Percentiles rank a stretch among this genome's conserved stretches.
phyloP scores from a whole-genome alignment of 192 early-diverging fungal species.

The Podila clonocystis region DNA sequence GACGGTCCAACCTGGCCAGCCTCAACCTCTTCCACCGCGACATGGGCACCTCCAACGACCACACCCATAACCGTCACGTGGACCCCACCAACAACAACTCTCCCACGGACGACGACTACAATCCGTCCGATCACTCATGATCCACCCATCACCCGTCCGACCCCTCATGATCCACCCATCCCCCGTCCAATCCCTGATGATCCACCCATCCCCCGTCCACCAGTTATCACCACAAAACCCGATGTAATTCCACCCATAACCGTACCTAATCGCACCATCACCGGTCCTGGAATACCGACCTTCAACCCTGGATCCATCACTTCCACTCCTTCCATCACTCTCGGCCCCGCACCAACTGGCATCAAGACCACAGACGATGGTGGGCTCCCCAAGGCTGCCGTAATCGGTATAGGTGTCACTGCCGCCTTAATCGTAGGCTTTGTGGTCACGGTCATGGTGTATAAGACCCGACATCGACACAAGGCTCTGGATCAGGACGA shows the following conservation, averaged over 20 bases:
- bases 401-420: constrained; percentile 13
- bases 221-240: not conserved
- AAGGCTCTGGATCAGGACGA: constrained; percentile 20
- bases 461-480: constrained; percentile 17
- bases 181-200: not conserved
- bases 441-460: constrained; percentile 12
- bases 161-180: not conserved
- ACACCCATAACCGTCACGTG: not conserved
- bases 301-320: not conserved
- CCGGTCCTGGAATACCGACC: not conserved
- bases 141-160: not conserved
- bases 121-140: not conserved
- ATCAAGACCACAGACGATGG: not conserved
- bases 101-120: not conserved
- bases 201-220: not conserved
- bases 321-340: not conserved
- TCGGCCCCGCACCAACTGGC: not conserved
- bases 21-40: not conserved
- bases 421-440: constrained; percentile 21
- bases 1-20: not conserved
- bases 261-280: not conserved
- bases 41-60: not conserved
- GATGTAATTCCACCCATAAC: not conserved
- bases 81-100: not conserved
- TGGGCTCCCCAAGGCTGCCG: constrained; percentile 12